phyloP scores from a whole-genome alignment of 2,329 filamentous ascomycete genomes.

The Pseudogymnoascus sp. region DNA sequence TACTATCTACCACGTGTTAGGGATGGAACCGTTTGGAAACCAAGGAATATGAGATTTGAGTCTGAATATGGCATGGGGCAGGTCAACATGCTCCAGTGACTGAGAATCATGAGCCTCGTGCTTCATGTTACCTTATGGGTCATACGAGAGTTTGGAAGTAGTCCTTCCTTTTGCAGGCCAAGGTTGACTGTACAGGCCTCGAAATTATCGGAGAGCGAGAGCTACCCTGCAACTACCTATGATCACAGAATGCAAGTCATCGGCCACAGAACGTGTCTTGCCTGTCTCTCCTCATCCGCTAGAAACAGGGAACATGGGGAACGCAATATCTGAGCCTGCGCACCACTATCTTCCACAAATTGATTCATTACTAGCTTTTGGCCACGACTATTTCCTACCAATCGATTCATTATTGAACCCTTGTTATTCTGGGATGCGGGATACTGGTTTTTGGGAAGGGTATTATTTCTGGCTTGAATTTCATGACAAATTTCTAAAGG shows the following conservation, averaged over 20 bases:
- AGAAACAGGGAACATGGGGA: background rate
- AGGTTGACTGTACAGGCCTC: background rate
- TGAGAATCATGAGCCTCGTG: background rate
- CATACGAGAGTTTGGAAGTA: constrained; percentile 1
- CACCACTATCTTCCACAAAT: background rate
- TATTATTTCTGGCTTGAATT: background rate
- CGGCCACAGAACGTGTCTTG: constrained; percentile 4
- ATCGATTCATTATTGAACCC: background rate
- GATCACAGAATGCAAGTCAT: constrained; percentile 1
- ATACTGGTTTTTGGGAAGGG: background rate
- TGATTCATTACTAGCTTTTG: background rate
- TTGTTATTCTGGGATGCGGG: background rate
- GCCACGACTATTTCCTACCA: background rate
- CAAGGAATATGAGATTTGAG: background rate
- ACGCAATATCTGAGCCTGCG: background rate
- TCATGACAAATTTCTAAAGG: constrained; percentile 1
- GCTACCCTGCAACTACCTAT: background rate
- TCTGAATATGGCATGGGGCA: background rate
- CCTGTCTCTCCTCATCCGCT: background rate
- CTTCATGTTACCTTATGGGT: background rate
- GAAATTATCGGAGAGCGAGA: background rate
- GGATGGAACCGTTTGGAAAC: background rate
- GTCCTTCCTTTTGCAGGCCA: background rate
- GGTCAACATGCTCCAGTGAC: background rate
- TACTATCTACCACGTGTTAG: background rate